Evolutionary conservation across 2,329 filamentous ascomycete genomes (phyloP).

Genomic region (Diaporthe citrichinensis): DNA sequence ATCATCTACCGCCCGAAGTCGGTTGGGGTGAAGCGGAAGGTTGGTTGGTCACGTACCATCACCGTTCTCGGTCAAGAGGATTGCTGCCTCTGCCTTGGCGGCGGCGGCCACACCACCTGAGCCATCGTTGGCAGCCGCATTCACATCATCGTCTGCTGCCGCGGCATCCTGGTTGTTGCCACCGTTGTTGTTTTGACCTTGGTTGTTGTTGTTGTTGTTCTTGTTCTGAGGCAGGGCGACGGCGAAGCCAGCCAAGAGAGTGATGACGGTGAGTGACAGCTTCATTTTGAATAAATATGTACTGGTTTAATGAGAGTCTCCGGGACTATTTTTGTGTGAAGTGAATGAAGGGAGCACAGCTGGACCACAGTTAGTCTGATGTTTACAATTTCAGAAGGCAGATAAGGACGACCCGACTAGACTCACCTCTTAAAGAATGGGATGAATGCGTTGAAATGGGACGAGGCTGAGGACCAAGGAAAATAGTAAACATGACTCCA

Average conservation of each 20-base stretch:
- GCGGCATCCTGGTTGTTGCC: slow-evolving; percentile 8
- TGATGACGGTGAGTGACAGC: slow-evolving; percentile 30
- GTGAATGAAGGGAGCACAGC: slow-evolving; percentile 37
- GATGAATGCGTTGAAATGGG: neutral
- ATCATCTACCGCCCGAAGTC: no score
- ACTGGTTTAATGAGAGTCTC: slow-evolving; percentile 2
- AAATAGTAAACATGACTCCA: neutral
- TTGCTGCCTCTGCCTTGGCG: slow-evolving; percentile 35
- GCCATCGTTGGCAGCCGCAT: slow-evolving; percentile 34
- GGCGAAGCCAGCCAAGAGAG: slow-evolving; percentile 37
- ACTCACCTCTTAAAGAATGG: slow-evolving; percentile 37
- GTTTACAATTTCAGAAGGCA: neutral
- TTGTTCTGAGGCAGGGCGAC: slow-evolving; percentile 33
- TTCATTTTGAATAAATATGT: slow-evolving; percentile 37
- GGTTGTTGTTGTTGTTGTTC: slow-evolving; percentile 9
- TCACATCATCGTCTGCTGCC: slow-evolving; percentile 4
- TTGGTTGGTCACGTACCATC: slow-evolving; percentile 34
- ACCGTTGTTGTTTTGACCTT: neutral
- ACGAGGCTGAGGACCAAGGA: neutral
- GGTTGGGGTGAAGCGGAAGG: no score
- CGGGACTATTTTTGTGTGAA: slow-evolving; percentile 26
- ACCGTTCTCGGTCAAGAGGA: slow-evolving; percentile 35
- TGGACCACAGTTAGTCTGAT: neutral
- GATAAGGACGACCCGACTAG: neutral
- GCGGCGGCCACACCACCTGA: slow-evolving; percentile 28